Evolutionary conservation across 306 rosid genomes (phyloP).

Genomic region (cucumber (Cucumis sativus)): Cucumber_9930_V3 NC_026656.2:12407001-12407500

Average conservation of each 20-base stretch:
- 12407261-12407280: not conserved
- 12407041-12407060: not conserved
- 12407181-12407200: not conserved
- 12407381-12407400: slow-evolving; percentile 53
- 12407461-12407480: slow-evolving; percentile 30
- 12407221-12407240: not conserved
- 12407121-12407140: not conserved
- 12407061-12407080: not conserved
- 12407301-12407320: not conserved
- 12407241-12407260: not conserved
- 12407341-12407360: slow-evolving; percentile 27
- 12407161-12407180: not conserved
- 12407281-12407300: not conserved
- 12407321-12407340: slow-evolving; percentile 22
- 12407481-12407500: slow-evolving; percentile 36
- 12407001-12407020: not conserved
- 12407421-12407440: slow-evolving; percentile 57
- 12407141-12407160: not conserved
- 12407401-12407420: slow-evolving; percentile 38
- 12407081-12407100: not conserved
- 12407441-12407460: slow-evolving; percentile 37
- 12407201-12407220: not conserved
- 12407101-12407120: too few relatives aligned
- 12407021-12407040: not conserved
- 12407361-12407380: slow-evolving; percentile 71